Conservation (phyloP, 495 filamentous ascomycete species). For the Penicillium lividum region DNA sequence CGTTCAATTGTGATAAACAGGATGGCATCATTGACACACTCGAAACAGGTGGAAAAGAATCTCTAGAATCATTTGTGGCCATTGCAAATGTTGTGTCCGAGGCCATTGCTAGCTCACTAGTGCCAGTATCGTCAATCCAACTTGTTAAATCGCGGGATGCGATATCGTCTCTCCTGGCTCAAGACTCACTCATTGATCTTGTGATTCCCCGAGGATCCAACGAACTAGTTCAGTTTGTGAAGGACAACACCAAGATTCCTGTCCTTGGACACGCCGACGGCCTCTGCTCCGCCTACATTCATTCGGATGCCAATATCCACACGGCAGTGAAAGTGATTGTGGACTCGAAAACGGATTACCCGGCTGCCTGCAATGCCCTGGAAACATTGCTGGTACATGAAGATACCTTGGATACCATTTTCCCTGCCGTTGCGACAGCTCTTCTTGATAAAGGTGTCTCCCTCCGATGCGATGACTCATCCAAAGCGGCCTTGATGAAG, state of each 20-base stretch:
- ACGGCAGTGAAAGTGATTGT: slow-evolving; percentile 77
- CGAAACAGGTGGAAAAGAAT: slow-evolving; percentile 80
- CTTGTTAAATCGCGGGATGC: slow-evolving; percentile 89
- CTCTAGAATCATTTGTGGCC: slow-evolving; percentile 84
- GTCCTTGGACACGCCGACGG: slow-evolving; percentile 97
- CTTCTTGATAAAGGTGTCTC: slow-evolving; percentile 75
- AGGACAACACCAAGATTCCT: slow-evolving; percentile 87
- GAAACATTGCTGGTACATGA: slow-evolving; percentile 89
- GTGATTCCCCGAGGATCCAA: slow-evolving; percentile 94
- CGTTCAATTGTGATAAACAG: slow-evolving; percentile 27
- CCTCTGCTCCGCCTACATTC: slow-evolving; percentile 86
- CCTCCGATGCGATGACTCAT: slow-evolving; percentile 75
- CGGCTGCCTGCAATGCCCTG: slow-evolving; percentile 92
- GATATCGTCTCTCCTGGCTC: slow-evolving; percentile 77
- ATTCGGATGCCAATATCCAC: slow-evolving; percentile 69
- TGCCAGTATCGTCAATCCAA: slow-evolving; percentile 86
- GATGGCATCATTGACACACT: neutral
- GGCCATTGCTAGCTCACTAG: slow-evolving; percentile 71
- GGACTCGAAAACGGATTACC: slow-evolving; percentile 91
- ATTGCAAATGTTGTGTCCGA: slow-evolving; percentile 84
- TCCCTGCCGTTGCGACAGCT: slow-evolving; percentile 69
- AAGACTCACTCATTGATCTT: slow-evolving; percentile 87
- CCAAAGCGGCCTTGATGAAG: slow-evolving; percentile 59
- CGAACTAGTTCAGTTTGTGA: slow-evolving; percentile 87
- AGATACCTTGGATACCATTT: slow-evolving; percentile 61